phyloP scores from a whole-genome alignment of 139 green algal species.

The Chlorella sp. region DNA sequence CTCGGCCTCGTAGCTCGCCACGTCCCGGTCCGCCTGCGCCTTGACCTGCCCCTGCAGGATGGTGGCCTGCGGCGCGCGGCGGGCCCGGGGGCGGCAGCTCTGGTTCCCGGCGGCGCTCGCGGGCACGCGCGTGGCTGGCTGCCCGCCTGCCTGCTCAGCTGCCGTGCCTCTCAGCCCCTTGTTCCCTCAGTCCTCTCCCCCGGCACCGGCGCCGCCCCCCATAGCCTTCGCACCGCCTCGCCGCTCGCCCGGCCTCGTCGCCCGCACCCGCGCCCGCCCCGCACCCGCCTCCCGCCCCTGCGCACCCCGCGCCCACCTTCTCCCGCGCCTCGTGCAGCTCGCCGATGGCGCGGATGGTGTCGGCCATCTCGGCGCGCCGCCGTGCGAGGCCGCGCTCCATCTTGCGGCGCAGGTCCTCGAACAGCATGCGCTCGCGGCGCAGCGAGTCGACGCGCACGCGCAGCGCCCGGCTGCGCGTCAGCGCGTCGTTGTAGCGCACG shows the following conservation, averaged over 20 bases:
- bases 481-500: constrained; percentile 77
- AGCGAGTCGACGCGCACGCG: constrained; percentile 79
- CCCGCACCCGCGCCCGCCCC: no score
- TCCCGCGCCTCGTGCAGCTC: constrained; percentile 71
- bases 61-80: constrained; percentile 3
- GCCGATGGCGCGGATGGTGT: constrained; percentile 74
- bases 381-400: constrained; percentile 71
- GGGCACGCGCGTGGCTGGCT: no score
- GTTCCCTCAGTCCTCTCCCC: no score
- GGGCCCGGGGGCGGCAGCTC: no score
- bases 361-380: constrained; percentile 80
- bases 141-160: no score
- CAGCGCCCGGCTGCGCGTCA: constrained; percentile 22
- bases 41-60: constrained; percentile 56
- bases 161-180: no score
- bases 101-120: no score
- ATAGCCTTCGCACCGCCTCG: no score
- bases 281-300: neutral
- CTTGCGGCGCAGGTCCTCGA: constrained; percentile 85
- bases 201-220: no score
- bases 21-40: constrained; percentile 81
- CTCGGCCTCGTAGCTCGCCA: constrained; percentile 83
- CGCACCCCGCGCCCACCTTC: constrained; percentile 33
- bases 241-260: no score
- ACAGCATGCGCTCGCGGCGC: constrained; percentile 84